Percentiles rank a stretch among this genome's conserved stretches.
phyloP scores from a whole-genome alignment of 306 rosid genomes.

The Chamaecrista fasciculata region DNA sequence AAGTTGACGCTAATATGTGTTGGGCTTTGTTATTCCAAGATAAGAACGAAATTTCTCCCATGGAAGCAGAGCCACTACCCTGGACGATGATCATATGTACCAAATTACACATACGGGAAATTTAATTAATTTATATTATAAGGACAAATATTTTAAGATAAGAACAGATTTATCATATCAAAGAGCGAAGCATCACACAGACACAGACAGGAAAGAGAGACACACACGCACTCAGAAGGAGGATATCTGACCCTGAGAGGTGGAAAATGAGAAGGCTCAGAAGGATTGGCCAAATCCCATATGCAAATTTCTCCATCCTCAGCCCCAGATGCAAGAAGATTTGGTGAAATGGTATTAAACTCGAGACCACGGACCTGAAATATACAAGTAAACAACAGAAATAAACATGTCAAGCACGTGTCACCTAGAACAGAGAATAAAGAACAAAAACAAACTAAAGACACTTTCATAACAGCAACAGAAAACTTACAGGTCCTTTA shows the following conservation, averaged over 20 bases:
- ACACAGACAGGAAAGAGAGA: neutral
- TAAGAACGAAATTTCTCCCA: constrained; percentile 92
- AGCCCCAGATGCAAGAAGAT: constrained; percentile 94
- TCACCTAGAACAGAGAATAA: constrained; percentile 11
- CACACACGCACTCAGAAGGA: constrained; percentile 7
- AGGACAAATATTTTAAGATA: constrained; percentile 7
- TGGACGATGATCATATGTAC: constrained; percentile 41
- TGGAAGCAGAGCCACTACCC: constrained; percentile 95
- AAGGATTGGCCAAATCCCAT: constrained; percentile 94
- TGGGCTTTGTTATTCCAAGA: constrained; percentile 99
- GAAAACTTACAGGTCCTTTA: constrained; percentile 88
- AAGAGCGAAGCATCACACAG: neutral
- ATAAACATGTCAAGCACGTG: constrained; percentile 21
- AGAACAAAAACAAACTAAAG: constrained; percentile 16
- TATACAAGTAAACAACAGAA: constrained; percentile 16
- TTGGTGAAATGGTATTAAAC: constrained; percentile 77
- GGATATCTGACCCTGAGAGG: constrained; percentile 74
- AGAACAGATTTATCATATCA: constrained; percentile 10
- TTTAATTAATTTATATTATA: constrained; percentile 18
- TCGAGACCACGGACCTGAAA: constrained; percentile 96
- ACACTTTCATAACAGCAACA: neutral
- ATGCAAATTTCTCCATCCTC: constrained; percentile 98
- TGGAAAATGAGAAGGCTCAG: constrained; percentile 90
- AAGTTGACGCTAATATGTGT: constrained; percentile 91
- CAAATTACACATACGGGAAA: constrained; percentile 9